These are phyloP conservation scores for Chaetomium sp. DNA, from an alignment of 2,329 filamentous ascomycete genomes.

Conservation along the genomic window DNA sequence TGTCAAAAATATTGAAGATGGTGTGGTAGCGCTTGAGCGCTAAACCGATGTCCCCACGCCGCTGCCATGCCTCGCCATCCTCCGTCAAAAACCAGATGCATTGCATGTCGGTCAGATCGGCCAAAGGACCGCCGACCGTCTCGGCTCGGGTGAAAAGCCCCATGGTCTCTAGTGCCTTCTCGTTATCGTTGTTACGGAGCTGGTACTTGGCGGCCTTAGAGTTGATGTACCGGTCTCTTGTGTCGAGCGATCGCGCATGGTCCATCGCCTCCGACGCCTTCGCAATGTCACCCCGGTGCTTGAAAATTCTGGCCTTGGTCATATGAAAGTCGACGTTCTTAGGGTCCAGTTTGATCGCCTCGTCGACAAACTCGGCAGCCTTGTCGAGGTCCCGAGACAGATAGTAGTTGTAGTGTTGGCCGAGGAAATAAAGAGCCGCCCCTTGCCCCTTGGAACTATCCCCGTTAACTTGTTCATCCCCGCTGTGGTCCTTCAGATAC, in stretches of 20 bases:
- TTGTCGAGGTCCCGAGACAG: slow-evolving; percentile 77
- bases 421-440: slow-evolving; percentile 84
- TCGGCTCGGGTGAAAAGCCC: slow-evolving; percentile 92
- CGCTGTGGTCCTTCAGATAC: slow-evolving; percentile 57
- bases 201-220: slow-evolving; percentile 97
- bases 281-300: slow-evolving; percentile 73
- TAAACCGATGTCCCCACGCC: slow-evolving; percentile 74
- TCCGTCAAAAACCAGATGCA: slow-evolving; percentile 96
- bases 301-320: slow-evolving; percentile 91
- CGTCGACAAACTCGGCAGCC: slow-evolving; percentile 75
- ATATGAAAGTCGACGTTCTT: slow-evolving; percentile 87
- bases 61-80: slow-evolving; percentile 82
- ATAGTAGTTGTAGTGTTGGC: slow-evolving; percentile 94
- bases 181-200: slow-evolving; percentile 84
- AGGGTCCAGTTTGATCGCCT: slow-evolving; percentile 71
- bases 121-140: slow-evolving; percentile 76
- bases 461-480: slow-evolving; percentile 35
- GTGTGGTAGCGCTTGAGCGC: slow-evolving; percentile 89
- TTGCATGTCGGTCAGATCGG: slow-evolving; percentile 95
- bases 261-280: slow-evolving; percentile 88
- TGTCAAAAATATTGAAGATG: slow-evolving; percentile 87
- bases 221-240: slow-evolving; percentile 94
- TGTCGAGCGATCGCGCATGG: slow-evolving; percentile 73
- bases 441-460: slow-evolving; percentile 59
- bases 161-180: slow-evolving; percentile 79